Evolutionary conservation across 1,284 basidiomycete genomes (phyloP).

Genomic region (Naganishia sp.): DNA sequence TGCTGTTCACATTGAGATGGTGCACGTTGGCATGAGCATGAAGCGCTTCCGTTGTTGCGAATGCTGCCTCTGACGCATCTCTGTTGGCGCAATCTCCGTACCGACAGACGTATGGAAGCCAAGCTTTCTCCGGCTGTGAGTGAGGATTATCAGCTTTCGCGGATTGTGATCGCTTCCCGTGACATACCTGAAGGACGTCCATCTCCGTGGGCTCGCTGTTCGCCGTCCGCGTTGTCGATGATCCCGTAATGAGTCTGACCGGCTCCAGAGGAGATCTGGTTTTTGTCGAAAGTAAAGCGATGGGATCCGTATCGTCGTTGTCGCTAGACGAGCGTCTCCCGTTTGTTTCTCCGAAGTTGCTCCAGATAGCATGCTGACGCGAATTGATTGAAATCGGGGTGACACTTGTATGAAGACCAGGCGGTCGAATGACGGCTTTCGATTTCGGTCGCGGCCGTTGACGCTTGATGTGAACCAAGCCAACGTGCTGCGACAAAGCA

Average conservation of each 20-base stretch:
- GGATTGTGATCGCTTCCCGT: no score
- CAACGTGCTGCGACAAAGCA: slow-evolving; percentile 4
- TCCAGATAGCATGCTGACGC: neutral
- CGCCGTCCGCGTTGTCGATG: neutral
- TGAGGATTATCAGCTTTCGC: neutral
- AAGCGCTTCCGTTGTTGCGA: neutral
- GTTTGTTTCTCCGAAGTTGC: neutral
- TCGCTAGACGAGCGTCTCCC: neutral
- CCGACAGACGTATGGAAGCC: slow-evolving; percentile 19
- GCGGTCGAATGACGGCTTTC: neutral
- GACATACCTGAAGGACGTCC: no score
- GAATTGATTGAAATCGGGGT: neutral
- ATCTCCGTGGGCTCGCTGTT: neutral
- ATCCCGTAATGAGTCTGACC: neutral
- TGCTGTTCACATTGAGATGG: slow-evolving; percentile 8
- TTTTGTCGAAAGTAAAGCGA: slow-evolving; percentile 7
- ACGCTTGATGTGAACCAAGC: slow-evolving; percentile 4
- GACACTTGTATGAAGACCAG: neutral
- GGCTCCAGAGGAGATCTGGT: neutral
- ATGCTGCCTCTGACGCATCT: neutral
- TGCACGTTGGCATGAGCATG: neutral
- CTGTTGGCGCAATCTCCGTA: slow-evolving; percentile 9
- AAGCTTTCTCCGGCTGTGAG: slow-evolving; percentile 8
- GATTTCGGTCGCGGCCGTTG: slow-evolving; percentile 22
- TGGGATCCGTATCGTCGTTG: slow-evolving; percentile 18